Percentiles rank a stretch among this genome's conserved stretches.
phyloP scores from a whole-genome alignment of 805 yeast species.

The Spathaspora gorwiae region DNA sequence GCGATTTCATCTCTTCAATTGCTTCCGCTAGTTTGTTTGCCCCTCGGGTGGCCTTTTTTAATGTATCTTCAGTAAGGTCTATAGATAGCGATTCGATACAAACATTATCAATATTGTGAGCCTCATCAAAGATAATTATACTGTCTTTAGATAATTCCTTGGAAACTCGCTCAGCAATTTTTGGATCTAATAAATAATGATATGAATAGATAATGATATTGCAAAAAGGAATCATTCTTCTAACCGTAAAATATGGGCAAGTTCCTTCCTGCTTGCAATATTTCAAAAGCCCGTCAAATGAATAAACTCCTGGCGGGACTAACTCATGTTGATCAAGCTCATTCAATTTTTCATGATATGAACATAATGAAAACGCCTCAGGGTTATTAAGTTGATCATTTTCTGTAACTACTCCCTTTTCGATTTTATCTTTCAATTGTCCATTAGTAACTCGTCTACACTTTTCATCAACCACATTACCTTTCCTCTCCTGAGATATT shows the following conservation, averaged over 20 bases:
- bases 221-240: constrained; percentile 95
- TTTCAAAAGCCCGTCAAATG: constrained; percentile 76
- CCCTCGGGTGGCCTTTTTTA: constrained; percentile 83
- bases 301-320: constrained; percentile 89
- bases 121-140: constrained; percentile 95
- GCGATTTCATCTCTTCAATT: constrained; percentile 78
- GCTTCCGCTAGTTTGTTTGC: constrained; percentile 73
- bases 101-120: constrained; percentile 97
- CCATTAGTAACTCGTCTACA: constrained; percentile 96
- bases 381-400: constrained; percentile 45
- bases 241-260: constrained; percentile 95
- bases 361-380: constrained; percentile 51
- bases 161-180: constrained; percentile 93
- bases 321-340: constrained; percentile 83
- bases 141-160: constrained; percentile 87
- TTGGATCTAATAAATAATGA: constrained; percentile 94
- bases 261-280: constrained; percentile 77
- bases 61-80: constrained; percentile 85
- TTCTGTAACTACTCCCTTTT: constrained; percentile 45
- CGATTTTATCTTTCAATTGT: constrained; percentile 63
- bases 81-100: constrained; percentile 93
- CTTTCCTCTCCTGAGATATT: constrained; percentile 83
- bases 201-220: constrained; percentile 93
- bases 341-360: constrained; percentile 85
- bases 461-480: constrained; percentile 90